Evolutionary conservation across 805 yeast genomes (phyloP).

Genomic region (Priceomyces melissophilus): DNA sequence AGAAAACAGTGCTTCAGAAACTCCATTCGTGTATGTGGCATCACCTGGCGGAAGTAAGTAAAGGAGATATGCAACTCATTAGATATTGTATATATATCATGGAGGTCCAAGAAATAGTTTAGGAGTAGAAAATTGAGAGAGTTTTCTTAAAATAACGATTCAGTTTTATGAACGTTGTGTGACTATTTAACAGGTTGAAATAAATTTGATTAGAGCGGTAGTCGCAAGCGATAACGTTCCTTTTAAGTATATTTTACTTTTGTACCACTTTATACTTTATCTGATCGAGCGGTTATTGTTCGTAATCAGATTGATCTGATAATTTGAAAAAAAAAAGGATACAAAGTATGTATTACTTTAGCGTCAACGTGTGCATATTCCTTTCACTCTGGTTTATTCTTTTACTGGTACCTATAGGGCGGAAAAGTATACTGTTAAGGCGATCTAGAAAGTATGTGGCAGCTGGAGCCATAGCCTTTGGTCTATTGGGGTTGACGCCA

Average conservation of each 20-base stretch:
- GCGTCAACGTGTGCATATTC: constrained; percentile 3
- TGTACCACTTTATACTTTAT: background rate
- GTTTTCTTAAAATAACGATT: background rate
- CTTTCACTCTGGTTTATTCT: constrained; percentile 9
- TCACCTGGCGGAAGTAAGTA: too few species aligned
- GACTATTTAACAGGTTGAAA: too few species aligned
- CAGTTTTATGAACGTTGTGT: background rate
- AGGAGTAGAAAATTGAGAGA: too few species aligned
- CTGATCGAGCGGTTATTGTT: background rate
- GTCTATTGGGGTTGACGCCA: constrained; percentile 21
- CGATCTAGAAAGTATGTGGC: background rate
- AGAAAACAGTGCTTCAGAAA: too few species aligned
- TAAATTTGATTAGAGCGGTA: too few species aligned
- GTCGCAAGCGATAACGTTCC: background rate
- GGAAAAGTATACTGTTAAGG: background rate
- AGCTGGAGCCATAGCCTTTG: constrained; percentile 5
- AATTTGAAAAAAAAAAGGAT: constrained; percentile 2
- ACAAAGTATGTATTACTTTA: background rate
- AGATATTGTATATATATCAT: too few species aligned
- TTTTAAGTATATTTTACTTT: background rate
- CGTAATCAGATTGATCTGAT: constrained; percentile 8
- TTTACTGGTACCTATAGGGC: background rate
- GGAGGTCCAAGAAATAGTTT: too few species aligned
- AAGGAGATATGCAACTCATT: too few species aligned
- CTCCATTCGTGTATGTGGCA: too few species aligned